Conservation (phyloP, 139 green algal genomes). For the Chlamydomonas incerta region DNA sequence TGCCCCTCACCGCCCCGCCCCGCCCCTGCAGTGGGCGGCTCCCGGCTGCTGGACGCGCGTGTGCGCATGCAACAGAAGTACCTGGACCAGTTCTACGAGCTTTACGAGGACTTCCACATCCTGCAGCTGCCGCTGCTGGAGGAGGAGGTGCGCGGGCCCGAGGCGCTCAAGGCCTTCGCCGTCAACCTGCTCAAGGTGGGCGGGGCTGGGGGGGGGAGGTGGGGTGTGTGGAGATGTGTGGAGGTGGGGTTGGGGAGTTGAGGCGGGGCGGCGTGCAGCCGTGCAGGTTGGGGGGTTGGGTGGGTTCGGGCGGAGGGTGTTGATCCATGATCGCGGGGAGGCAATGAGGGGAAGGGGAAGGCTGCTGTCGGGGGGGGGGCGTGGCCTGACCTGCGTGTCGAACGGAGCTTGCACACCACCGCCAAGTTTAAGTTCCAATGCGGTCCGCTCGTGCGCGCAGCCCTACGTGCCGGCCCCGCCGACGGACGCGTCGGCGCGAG, state of each 20-base stretch:
- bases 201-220: background rate
- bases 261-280: no score
- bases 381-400: background rate
- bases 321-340: no score
- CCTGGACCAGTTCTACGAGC: slow-evolving; percentile 91
- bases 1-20: background rate
- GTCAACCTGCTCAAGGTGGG: slow-evolving; percentile 67
- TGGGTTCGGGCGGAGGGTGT: no score
- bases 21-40: slow-evolving; percentile 49
- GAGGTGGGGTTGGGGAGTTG: no score
- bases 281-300: no score
- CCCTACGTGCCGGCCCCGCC: background rate
- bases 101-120: slow-evolving; percentile 97
- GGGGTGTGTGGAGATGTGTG: no score
- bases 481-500: background rate
- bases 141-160: slow-evolving; percentile 84
- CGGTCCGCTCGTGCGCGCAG: background rate
- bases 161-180: slow-evolving; percentile 78
- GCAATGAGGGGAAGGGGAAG: background rate
- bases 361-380: no score
- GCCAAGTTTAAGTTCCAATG: no score
- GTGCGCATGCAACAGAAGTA: slow-evolving; percentile 97
- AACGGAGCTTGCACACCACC: background rate
- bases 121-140: slow-evolving; percentile 90
- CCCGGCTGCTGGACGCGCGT: slow-evolving; percentile 81